Base-by-base conservation (phyloP, 768 basidiomycete species). In the Pleurotus citrinopileatus region DNA sequence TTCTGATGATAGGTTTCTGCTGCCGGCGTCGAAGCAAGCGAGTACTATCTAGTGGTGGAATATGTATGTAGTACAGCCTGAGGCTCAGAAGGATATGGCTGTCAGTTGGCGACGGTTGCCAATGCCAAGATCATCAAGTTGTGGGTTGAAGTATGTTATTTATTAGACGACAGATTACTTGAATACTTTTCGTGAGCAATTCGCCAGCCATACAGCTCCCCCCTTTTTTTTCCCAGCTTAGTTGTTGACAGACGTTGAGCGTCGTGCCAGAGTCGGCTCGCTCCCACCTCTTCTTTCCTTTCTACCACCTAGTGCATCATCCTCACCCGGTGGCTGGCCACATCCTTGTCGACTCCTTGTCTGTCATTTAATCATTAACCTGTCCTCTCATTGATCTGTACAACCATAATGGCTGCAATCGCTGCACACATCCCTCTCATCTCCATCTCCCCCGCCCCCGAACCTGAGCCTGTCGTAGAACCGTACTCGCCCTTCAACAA, bases 371-470 rank as follows among this genome's bases (percentile, higher is more conserved):
- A 34, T 34, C 32, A 53, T 60, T 63, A 58, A 54, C 52, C 56
- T 57, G 54, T 45, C 25, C 45, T 55, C 42, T 55, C 38, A 48
- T 48, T 57, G 19, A 22, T 29, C 61, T 40, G 38, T 40, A 40
- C 62, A 59, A 61, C 57, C 54, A 56, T 60, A 68, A 82, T 81
- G 80, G 66, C 67, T 67, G 58, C 55, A 53, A 56, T 67, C 55
- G 64, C 69, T 60, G 66, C 73, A 52, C 70, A 77, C 54, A 69
- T 89, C 61, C 88, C 89, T 59, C 73, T 79, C 58, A 91, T 92
- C 60, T 79, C 76, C 60, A 81, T 92, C 63, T 89, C 86, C 19
- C 81, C 76, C 28, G 81, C 88, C 44, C 81, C 84, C 2, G 80
- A 80, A n/a, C 73, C 79, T 59, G 77, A 79, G 46, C 66, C 70